A percentile compares a stretch with the other conserved stretches of the same genome.
Conservation (phyloP, 2,329 filamentous ascomycete species). For the Fusarium chlamydosporum region DNA sequence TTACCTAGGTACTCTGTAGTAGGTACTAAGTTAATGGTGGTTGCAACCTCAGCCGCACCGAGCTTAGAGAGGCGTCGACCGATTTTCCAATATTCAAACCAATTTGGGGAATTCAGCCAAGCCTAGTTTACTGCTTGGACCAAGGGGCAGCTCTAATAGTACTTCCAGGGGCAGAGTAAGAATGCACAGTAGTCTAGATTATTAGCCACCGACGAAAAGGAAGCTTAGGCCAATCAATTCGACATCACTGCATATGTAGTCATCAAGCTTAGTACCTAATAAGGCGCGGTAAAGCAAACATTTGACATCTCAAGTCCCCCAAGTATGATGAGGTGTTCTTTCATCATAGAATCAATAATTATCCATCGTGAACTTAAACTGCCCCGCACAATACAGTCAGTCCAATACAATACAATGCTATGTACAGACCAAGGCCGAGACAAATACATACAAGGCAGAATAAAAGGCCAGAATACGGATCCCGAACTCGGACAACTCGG, state of each 20-base stretch:
- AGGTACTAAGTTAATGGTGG: conserved; percentile 3
- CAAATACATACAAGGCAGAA: conserved; percentile 5
- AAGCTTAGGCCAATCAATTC: conserved; percentile 8
- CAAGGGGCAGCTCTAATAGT: conserved; percentile 46
- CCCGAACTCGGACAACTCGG: conserved; percentile 20
- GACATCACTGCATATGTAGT: neutral
- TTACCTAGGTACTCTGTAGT: no score
- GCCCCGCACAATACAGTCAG: conserved; percentile 40
- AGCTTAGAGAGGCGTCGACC: conserved; percentile 36
- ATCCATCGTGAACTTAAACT: conserved; percentile 9
- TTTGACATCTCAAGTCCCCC: conserved; percentile 4
- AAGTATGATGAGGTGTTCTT: conserved; percentile 31
- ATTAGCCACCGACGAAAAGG: no score
- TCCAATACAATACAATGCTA: conserved; percentile 24
- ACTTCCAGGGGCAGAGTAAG: conserved; percentile 1
- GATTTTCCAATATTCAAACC: conserved; percentile 37
- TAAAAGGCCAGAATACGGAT: conserved; percentile 21
- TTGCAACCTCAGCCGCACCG: conserved; percentile 27
- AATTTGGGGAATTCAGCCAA: conserved; percentile 37
- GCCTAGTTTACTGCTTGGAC: conserved; percentile 36
- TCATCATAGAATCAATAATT: conserved; percentile 35
- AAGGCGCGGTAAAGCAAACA: conserved; percentile 31
- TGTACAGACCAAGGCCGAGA: conserved; percentile 5
- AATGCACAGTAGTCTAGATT: conserved; percentile 1
- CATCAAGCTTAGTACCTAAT: no score